A percentile compares a stretch with the other conserved stretches of the same genome.
Evolutionary conservation across 2,329 filamentous ascomycete species (phyloP).

Genomic region (Beauveria rudraprayagi): DNA sequence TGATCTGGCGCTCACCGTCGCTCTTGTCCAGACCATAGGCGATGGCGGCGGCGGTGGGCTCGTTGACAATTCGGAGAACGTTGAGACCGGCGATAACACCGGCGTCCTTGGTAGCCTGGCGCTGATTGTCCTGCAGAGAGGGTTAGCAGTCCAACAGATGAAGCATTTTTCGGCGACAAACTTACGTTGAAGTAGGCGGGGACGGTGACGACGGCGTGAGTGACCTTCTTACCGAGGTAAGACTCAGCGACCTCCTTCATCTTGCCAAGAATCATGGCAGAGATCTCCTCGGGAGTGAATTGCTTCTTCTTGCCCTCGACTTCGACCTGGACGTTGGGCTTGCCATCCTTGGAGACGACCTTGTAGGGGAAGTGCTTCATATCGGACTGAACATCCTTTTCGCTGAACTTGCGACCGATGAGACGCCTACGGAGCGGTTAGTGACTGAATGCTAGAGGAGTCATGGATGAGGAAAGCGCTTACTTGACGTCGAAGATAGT

Average conservation of each 20-base stretch:
- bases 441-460: not conserved
- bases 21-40: slow-evolving; percentile 90
- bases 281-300: slow-evolving; percentile 75
- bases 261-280: slow-evolving; percentile 74
- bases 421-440: slow-evolving; percentile 51
- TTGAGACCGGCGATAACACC: slow-evolving; percentile 88
- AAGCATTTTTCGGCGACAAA: not conserved
- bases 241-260: slow-evolving; percentile 78
- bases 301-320: slow-evolving; percentile 57
- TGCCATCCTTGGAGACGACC: slow-evolving; percentile 80
- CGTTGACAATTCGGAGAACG: slow-evolving; percentile 93
- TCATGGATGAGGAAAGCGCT: slow-evolving; percentile 25
- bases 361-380: slow-evolving; percentile 99
- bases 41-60: slow-evolving; percentile 90
- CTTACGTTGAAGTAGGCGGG: slow-evolving; percentile 86
- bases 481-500: slow-evolving; percentile 81
- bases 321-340: slow-evolving; percentile 74
- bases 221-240: slow-evolving; percentile 75
- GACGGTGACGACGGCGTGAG: slow-evolving; percentile 85
- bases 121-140: slow-evolving; percentile 64
- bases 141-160: slow-evolving; percentile 16
- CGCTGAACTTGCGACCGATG: slow-evolving; percentile 74
- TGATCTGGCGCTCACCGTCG: slow-evolving; percentile 75
- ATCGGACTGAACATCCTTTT: slow-evolving; percentile 84
- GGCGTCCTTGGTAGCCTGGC: slow-evolving; percentile 94